A percentile compares a stretch with the other conserved stretches of the same genome.
These are phyloP conservation scores for Clavariopsis aquatica DNA, from an alignment of 495 filamentous ascomycete genomes.

Conservation along the genomic window DNA sequence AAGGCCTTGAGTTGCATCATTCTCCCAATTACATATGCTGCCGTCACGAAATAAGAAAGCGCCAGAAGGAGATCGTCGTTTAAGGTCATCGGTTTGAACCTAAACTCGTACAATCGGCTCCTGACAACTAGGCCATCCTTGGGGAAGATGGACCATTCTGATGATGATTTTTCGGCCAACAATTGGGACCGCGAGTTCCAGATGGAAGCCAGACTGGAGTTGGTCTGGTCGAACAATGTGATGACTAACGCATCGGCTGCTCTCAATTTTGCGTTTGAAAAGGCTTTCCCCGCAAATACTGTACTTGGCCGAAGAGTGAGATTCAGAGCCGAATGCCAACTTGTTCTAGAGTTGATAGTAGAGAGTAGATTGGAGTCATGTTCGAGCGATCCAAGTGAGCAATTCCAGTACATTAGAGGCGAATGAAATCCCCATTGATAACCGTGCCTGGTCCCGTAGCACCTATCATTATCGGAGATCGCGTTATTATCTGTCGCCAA, in stretches of 20 bases:
- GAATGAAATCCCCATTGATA: conserved; percentile 60
- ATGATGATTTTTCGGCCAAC: conserved; percentile 49
- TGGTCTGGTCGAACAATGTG: conserved; percentile 63
- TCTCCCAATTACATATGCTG: conserved; percentile 59
- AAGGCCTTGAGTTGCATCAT: conserved; percentile 64
- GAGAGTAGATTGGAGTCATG: conserved; percentile 59
- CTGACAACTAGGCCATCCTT: conserved; percentile 51
- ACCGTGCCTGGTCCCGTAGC: background rate
- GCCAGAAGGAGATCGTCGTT: conserved; percentile 60
- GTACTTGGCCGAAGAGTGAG: conserved; percentile 70
- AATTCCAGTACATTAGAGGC: conserved; percentile 73
- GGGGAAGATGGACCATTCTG: conserved; percentile 64
- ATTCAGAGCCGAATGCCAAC: conserved; percentile 60
- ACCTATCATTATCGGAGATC: background rate
- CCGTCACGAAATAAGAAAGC: conserved; percentile 59
- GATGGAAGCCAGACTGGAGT: conserved; percentile 57
- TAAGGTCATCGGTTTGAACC: conserved; percentile 65
- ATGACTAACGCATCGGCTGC: conserved; percentile 74
- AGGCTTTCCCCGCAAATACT: conserved; percentile 73
- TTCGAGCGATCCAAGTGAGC: conserved; percentile 56
- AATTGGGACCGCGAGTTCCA: conserved; percentile 59
- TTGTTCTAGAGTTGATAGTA: conserved; percentile 63
- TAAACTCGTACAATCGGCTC: conserved; percentile 69
- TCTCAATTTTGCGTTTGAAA: conserved; percentile 59
- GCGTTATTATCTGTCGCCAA: background rate